Evolutionary conservation across 495 filamentous ascomycete species (phyloP).

Genomic region (Lophiostoma macrostomum): DNA sequence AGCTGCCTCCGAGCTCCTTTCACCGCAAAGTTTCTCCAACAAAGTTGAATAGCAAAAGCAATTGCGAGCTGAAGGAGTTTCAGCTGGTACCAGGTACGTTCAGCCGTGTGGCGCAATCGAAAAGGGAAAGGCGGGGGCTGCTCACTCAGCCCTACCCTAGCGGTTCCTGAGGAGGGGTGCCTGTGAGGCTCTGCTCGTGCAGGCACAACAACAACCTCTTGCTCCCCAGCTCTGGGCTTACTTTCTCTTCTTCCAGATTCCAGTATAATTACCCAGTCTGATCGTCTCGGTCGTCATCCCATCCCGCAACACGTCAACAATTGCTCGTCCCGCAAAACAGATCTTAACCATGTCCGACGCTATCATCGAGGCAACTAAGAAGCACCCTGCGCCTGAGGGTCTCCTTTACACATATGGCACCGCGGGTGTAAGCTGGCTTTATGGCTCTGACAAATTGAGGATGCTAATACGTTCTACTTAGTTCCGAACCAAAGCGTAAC

Average conservation of each 20-base stretch:
- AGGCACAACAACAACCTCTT: slow-evolving; percentile 3
- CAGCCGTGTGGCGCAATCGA: slow-evolving; percentile 4
- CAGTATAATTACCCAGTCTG: background rate
- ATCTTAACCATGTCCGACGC: slow-evolving; percentile 13
- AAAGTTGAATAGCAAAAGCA: no score
- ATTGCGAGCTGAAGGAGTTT: no score
- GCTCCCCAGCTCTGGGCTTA: slow-evolving; percentile 1
- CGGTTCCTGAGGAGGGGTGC: slow-evolving; percentile 16
- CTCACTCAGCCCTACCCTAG: slow-evolving; percentile 13
- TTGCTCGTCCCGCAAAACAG: background rate
- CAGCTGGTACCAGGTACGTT: slow-evolving; percentile 15
- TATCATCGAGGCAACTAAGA: slow-evolving; percentile 53
- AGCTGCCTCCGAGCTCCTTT: no score
- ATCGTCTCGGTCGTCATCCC: background rate
- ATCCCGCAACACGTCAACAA: background rate
- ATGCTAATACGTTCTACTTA: slow-evolving; percentile 40
- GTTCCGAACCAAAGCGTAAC: slow-evolving; percentile 81
- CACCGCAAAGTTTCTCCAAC: no score
- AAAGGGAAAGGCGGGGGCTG: slow-evolving; percentile 17
- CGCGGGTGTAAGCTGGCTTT: slow-evolving; percentile 66
- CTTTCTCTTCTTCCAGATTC: background rate
- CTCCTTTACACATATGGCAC: slow-evolving; percentile 88
- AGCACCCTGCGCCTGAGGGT: slow-evolving; percentile 68
- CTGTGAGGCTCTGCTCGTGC: slow-evolving; percentile 19
- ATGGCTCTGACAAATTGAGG: slow-evolving; percentile 1